Evolutionary conservation across 78 protist genomes (phyloP), one percentile per base, ranked within the genome.

Genomic region (Pigoraptor vietnamica): DNA sequence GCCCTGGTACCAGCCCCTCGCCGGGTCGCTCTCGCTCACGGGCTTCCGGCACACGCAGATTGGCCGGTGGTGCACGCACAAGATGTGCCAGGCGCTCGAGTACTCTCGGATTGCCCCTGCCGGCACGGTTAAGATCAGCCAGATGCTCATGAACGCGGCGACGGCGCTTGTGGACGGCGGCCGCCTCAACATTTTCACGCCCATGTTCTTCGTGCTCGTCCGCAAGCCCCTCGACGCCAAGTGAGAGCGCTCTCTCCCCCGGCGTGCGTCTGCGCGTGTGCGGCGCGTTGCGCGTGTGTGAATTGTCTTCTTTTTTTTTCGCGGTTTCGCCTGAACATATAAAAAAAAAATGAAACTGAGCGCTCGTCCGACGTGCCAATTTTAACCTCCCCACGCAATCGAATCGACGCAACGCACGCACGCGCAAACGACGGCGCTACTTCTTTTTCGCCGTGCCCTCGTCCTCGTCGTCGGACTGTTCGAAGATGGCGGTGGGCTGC

Each of bases 121-220:
- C 35, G 97, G 97, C 55, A 40, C 95, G 36, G 40, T 37, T 36
- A 29, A 92, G 91, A 67, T 89, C 90, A 89, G 91, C 81, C 90
- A 88, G 55, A 91, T 96, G 95, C 92, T 96, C 37, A 90, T 89
- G 89, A 90, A 36, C 25, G 98, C 97, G 37, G 97, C 97, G 67
- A 95, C 92, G 67, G 90, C 82, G 89, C 92, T 95, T 35, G 96
- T 94, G 34, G 96, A 37, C 23, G 98, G 98, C 86, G 98, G 98
- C 79, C 29, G 89, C 48, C 35, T 32, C 37, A 90, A 93, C 86
- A 93, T 94, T 91, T 97, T 95, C 93, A 95, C 97, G 24, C 98
- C 98, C 91, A 93, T 92, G 95, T 89, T 84, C 90, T 94, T 94
- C 89, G 25, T 94, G 0, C 79, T 92, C 79, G 94, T 90, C 29